phyloP scores from a whole-genome alignment of 768 basidiomycete genomes.

The Holtermanniella nyarrowii region DNA sequence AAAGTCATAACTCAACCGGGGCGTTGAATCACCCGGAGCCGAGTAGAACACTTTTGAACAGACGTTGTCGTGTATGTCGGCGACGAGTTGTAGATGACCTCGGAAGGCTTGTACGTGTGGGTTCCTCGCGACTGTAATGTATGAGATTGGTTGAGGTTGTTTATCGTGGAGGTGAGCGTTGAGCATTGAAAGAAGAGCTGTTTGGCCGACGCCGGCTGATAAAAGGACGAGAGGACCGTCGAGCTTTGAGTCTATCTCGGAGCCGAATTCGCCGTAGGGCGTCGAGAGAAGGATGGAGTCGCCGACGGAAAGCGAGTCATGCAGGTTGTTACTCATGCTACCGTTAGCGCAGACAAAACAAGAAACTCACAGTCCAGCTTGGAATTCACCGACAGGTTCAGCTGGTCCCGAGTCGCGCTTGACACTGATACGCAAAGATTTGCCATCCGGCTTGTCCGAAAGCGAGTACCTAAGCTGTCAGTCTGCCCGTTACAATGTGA shows the following conservation, averaged over 20 bases:
- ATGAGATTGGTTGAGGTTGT: constrained; percentile 7
- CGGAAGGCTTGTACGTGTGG: constrained; percentile 8
- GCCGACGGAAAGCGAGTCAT: constrained; percentile 10
- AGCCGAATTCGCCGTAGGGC: constrained; percentile 15
- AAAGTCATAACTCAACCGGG: constrained; percentile 7
- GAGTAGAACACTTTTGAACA: constrained; percentile 7
- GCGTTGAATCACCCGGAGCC: not conserved
- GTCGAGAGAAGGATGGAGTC: constrained; percentile 12
- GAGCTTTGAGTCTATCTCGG: not conserved
- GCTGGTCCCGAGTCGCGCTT: constrained; percentile 6
- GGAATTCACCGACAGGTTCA: not conserved
- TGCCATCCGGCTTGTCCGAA: constrained; percentile 8
- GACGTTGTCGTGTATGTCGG: constrained; percentile 4
- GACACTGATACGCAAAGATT: constrained; percentile 15
- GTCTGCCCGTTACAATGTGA: too few relatives aligned
- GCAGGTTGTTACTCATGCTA: constrained; percentile 13
- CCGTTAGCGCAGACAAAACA: not conserved
- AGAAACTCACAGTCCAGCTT: constrained; percentile 6
- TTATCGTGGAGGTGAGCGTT: constrained; percentile 12
- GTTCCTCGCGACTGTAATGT: constrained; percentile 6
- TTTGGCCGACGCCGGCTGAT: constrained; percentile 17
- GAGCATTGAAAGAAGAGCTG: constrained; percentile 14
- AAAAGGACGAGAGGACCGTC: constrained; percentile 11
- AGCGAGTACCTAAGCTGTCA: too few relatives aligned
- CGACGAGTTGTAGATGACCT: constrained; percentile 3